Evolutionary conservation across 768 basidiomycete genomes (phyloP), one percentile per base, ranked within the genome.

Genomic region (Lentinula aciculospora): DNA sequence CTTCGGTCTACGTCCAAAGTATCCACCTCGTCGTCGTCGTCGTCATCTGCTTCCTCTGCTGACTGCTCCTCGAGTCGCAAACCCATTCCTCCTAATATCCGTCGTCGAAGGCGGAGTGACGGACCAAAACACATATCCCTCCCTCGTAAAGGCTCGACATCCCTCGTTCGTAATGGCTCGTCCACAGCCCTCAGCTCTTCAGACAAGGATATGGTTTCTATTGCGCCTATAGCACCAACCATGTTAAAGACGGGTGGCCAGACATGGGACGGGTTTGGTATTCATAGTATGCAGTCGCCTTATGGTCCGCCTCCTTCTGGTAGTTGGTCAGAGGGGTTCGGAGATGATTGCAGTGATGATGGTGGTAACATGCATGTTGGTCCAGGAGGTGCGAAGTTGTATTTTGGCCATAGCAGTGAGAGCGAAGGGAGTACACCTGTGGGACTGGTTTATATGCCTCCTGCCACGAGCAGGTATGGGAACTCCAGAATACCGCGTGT

Each of bases 191-290:
- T 37, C 3, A 57, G 44, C 21, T 45, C 42, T 23, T 31, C 54
- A 9, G 60, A 60, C 28, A 37, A 28, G 27, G 40, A 54, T 15
- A 53, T 34, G 4, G 77, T 80, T 44, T 78, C 72, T 21, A 80
- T 78, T 61, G 80, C 73, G 17, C 77, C 73, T 12, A 81, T 81
- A 58, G 76, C 80, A 29, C 82, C 83, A 7, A 95, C 97, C 4
- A 81, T 91, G 46, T 78, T 98, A 62, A 99, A 98, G 75, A 91
- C 91, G 17, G 76, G 79, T 1, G 72, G 77, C 10, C 79, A 77
- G 5, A 80, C 82, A 5, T 69, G 67, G 58, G 71, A 73, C 27
- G 72, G 68, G 5, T 65, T 68, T 37, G 68, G 67, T 21, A 60
- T 59, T 32, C 66, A 62, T 12, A 13, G 46, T 19, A 39, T 62